Evolutionary conservation across 495 filamentous ascomycete genomes (phyloP).

Genomic region (Penicillium fimorum): DNA sequence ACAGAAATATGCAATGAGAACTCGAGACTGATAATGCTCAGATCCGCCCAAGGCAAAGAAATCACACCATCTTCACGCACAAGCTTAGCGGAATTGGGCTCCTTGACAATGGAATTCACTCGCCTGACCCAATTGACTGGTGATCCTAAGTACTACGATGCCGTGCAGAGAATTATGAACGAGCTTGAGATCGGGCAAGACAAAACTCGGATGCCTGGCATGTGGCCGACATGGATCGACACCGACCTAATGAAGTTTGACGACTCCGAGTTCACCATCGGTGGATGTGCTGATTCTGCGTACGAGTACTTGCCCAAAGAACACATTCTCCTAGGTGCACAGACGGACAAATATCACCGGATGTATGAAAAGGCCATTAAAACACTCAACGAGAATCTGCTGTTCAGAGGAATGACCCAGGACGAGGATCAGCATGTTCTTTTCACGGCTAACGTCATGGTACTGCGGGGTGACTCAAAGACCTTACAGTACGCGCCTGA

Average conservation of each 20-base stretch:
- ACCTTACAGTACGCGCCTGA: conserved; percentile 46
- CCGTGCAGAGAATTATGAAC: conserved; percentile 82
- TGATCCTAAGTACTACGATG: conserved; percentile 87
- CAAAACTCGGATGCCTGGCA: conserved; percentile 66
- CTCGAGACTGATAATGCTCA: conserved; percentile 18
- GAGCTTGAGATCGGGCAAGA: conserved; percentile 72
- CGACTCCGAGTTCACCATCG: conserved; percentile 66
- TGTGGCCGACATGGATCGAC: conserved; percentile 81
- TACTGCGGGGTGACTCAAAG: conserved; percentile 18
- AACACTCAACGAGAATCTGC: conserved; percentile 69
- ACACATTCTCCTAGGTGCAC: conserved; percentile 72
- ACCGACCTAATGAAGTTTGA: conserved; percentile 50
- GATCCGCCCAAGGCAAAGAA: conserved; percentile 35
- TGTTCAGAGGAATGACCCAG: conserved; percentile 80
- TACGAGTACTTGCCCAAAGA: conserved; percentile 98
- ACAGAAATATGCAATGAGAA: not conserved
- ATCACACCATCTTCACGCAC: conserved; percentile 44
- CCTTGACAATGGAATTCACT: conserved; percentile 89
- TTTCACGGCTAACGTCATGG: conserved; percentile 59
- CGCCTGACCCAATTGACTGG: conserved; percentile 85
- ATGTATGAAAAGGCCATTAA: conserved; percentile 76
- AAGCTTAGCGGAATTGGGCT: conserved; percentile 79
- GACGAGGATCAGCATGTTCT: conserved; percentile 69
- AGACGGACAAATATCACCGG: conserved; percentile 69
- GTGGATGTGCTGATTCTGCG: conserved; percentile 84